Evolutionary conservation across 768 basidiomycete species (phyloP).

Genomic region (Boletellus emodensis): DNA sequence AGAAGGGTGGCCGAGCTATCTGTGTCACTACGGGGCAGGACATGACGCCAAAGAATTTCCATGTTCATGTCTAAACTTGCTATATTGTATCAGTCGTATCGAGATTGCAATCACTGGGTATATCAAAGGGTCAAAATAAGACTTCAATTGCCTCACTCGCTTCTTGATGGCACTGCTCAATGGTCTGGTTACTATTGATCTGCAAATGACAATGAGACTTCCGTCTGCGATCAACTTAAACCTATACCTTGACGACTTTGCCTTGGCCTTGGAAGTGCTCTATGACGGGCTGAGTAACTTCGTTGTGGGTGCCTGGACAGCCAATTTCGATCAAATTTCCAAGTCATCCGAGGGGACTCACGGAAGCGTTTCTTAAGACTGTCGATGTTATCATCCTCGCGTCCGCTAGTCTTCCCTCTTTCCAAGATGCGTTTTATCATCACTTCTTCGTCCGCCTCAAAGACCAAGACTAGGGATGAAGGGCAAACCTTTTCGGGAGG

Average conservation of each 20-base stretch:
- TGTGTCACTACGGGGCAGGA: constrained; percentile 42
- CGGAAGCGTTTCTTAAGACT: constrained; percentile 97
- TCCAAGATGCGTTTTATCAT: constrained; percentile 84
- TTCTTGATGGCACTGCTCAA: constrained; percentile 68
- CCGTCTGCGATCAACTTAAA: neutral
- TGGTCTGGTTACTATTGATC: constrained; percentile 64
- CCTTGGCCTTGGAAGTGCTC: constrained; percentile 62
- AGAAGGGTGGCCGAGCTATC: constrained; percentile 52
- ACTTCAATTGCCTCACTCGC: constrained; percentile 55
- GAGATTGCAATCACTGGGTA: constrained; percentile 6
- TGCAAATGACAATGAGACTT: constrained; percentile 27
- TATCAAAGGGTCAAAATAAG: constrained; percentile 27
- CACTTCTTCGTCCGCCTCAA: constrained; percentile 80
- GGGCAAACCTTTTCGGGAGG: constrained; percentile 59
- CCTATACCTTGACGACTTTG: constrained; percentile 74
- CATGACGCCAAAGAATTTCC: constrained; percentile 34
- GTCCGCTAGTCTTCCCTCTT: constrained; percentile 88
- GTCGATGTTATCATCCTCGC: constrained; percentile 92
- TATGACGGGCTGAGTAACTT: constrained; percentile 92
- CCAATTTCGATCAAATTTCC: neutral
- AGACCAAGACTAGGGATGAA: constrained; percentile 80
- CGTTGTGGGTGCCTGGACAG: constrained; percentile 69
- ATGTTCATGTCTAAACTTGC: constrained; percentile 41
- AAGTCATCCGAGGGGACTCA: constrained; percentile 33
- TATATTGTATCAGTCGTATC: constrained; percentile 1